Evolutionary conservation across 495 filamentous ascomycete species (phyloP), one percentile per base, ranked within the genome.

Genomic region (Penicillium simplicissimum): DNA sequence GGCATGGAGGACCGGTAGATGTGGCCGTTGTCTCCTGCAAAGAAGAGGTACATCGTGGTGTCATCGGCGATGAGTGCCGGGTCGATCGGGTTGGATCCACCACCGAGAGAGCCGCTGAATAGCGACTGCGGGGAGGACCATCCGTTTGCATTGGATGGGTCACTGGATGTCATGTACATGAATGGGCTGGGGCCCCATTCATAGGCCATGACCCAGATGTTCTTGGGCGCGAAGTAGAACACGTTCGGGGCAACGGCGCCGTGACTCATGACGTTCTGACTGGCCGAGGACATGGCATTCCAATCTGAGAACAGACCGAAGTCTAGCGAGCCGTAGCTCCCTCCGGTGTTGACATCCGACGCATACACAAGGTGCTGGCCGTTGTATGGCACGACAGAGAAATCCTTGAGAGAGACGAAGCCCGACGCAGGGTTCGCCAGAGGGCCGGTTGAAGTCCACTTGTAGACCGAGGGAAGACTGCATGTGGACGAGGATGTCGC

Each of bases 1-100:
- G 85, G 74, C 82, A 85, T 88, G 54, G 74, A 79, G 8, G 84
- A 64, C 6, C 84, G 78, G 72, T 87, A 88, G 69, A 88, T 83
- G 43, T 80, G 81, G 72, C 85, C 86, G 61, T 88, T 84, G 63
- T 88, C 86, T 14, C 84, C 86, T 3, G 81, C 76, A 53, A 87
- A 88, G 79, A 87, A 88, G 0, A 87, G 76, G 61, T 86, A 86
- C 80, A 87, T 86, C 63, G 79, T 78, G 1, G 67, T 73, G 60
- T 65, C 68, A 71, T 87, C 86, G 55, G 79, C 82, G 61, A 88
- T 87, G 58, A 88, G 57, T 0, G 84, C 80, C 71, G 84, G 84
- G 66, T 87, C 85, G 67, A 88, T 84, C 9, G 70, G 59, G 6
- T 81, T 81, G 3, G 77, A 81, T 65, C 67, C 8, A 4, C 38